Evolutionary conservation across 2,329 filamentous ascomycete genomes (phyloP).

Genomic region (Penicillium fuscoglaucum): DNA sequence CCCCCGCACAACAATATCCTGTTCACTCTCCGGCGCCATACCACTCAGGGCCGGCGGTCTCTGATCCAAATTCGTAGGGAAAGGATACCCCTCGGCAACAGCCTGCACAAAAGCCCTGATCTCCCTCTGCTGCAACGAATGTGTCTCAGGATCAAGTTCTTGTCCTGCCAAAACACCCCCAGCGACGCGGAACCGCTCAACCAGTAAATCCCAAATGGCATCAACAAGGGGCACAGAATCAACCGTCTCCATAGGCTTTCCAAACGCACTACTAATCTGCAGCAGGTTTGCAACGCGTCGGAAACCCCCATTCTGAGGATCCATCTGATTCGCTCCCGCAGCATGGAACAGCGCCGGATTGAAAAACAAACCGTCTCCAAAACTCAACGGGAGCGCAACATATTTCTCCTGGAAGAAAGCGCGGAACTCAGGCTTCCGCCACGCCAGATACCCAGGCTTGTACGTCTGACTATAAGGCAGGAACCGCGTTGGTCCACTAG

Average conservation of each 20-base stretch:
- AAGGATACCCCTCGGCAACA: conserved; percentile 61
- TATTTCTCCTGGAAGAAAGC: conserved; percentile 56
- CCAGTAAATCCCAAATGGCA: conserved; percentile 55
- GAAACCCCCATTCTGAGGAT: conserved; percentile 33
- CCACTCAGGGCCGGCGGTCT: conserved; percentile 57
- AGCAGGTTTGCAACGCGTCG: conserved; percentile 61
- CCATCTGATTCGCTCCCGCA: conserved; percentile 57
- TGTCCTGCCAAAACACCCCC: conserved; percentile 21
- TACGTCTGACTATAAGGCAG: conserved; percentile 62
- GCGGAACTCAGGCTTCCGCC: conserved; percentile 54
- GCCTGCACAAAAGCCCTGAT: conserved; percentile 52
- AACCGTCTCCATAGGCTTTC: conserved; percentile 64
- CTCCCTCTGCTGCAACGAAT: conserved; percentile 34
- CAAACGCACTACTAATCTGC: conserved; percentile 63
- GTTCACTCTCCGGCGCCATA: conserved; percentile 63
- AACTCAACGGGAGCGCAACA: conserved; percentile 53
- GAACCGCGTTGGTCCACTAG: conserved; percentile 61
- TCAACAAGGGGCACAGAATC: conserved; percentile 55
- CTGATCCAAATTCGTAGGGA: conserved; percentile 62
- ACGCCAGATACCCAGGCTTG: conserved; percentile 59
- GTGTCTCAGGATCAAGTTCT: conserved; percentile 13
- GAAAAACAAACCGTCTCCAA: conserved; percentile 65
- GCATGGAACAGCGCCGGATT: conserved; percentile 65
- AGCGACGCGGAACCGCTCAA: conserved; percentile 49
- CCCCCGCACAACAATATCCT: conserved; percentile 51